Conservation (phyloP, 768 basidiomycete genomes). For the Thelephora ganbajun region DNA sequence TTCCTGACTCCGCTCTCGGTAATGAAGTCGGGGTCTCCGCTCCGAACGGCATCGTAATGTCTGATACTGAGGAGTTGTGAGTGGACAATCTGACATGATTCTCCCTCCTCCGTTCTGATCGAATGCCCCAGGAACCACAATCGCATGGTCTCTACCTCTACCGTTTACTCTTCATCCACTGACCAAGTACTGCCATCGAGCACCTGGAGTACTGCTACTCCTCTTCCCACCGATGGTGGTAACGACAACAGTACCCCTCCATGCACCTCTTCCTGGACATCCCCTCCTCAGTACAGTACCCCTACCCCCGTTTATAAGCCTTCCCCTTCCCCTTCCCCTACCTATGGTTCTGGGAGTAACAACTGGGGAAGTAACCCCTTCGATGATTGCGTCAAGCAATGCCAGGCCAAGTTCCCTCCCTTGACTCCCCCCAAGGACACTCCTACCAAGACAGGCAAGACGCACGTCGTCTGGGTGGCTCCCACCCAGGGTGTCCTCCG, state of each 20-base stretch:
- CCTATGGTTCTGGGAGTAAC: conserved; percentile 49
- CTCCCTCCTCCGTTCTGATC: conserved; percentile 1
- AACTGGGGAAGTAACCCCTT: conserved; percentile 43
- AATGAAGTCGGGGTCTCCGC: conserved; percentile 28
- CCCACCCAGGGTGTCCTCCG: conserved; percentile 65
- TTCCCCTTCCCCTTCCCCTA: conserved; percentile 23
- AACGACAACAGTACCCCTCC: neutral
- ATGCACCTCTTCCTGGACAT: neutral
- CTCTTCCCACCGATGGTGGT: neutral
- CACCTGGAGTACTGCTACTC: neutral
- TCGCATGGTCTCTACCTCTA: neutral
- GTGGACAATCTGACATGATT: conserved; percentile 8
- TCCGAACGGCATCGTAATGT: conserved; percentile 29
- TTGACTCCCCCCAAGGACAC: conserved; percentile 18
- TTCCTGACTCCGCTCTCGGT: conserved; percentile 24
- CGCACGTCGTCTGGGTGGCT: conserved; percentile 68
- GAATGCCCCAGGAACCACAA: conserved; percentile 3
- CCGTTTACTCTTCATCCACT: neutral
- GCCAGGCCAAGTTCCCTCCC: conserved; percentile 43
- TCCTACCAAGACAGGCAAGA: conserved; percentile 12
- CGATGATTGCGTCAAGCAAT: conserved; percentile 60
- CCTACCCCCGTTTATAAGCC: conserved; percentile 1
- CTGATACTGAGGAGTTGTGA: conserved; percentile 26
- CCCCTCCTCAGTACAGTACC: conserved; percentile 1
- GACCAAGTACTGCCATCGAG: neutral